A percentile compares a stretch with the other conserved stretches of the same genome.
Evolutionary conservation across 148 eudicot genomes (phyloP).

Genomic region (Diospyros kaki): DNA sequence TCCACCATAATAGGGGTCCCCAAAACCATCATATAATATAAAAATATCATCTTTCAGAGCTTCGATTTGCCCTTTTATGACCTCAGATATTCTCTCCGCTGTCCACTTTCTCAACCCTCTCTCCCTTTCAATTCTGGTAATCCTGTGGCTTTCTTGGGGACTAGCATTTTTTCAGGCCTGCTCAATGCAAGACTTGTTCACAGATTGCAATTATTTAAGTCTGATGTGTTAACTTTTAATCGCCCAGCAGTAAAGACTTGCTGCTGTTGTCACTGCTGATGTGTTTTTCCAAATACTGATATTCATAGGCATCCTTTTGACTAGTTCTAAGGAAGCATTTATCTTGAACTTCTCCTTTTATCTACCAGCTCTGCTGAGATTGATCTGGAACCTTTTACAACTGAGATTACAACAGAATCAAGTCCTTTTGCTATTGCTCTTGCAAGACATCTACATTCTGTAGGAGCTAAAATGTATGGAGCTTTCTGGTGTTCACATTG

Average conservation of each 20-base stretch:
- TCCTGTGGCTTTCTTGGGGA: too few species aligned
- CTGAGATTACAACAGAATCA: constrained; percentile 58
- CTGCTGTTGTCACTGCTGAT: background rate
- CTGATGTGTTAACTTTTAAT: background rate
- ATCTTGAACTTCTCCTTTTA: background rate
- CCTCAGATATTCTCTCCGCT: too few species aligned
- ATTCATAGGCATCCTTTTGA: constrained; percentile 8
- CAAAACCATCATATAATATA: too few species aligned
- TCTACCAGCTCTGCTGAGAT: constrained; percentile 50
- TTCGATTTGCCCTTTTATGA: too few species aligned
- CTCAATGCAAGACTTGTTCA: too few species aligned
- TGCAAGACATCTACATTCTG: constrained; percentile 76
- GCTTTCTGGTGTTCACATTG: constrained; percentile 99
- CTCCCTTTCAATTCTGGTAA: too few species aligned
- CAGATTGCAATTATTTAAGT: background rate
- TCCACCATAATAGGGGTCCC: too few species aligned
- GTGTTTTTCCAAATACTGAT: too few species aligned
- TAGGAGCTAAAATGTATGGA: constrained; percentile 95
- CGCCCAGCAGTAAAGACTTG: background rate
- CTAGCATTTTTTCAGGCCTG: too few species aligned
- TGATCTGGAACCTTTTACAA: constrained; percentile 53
- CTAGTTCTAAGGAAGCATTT: background rate
- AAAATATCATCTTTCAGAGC: too few species aligned
- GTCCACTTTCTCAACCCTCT: too few species aligned
- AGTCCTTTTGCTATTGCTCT: constrained; percentile 68